Base-by-base conservation (phyloP, 2,329 filamentous ascomycete species). In the Cordyceps farinosa region DNA sequence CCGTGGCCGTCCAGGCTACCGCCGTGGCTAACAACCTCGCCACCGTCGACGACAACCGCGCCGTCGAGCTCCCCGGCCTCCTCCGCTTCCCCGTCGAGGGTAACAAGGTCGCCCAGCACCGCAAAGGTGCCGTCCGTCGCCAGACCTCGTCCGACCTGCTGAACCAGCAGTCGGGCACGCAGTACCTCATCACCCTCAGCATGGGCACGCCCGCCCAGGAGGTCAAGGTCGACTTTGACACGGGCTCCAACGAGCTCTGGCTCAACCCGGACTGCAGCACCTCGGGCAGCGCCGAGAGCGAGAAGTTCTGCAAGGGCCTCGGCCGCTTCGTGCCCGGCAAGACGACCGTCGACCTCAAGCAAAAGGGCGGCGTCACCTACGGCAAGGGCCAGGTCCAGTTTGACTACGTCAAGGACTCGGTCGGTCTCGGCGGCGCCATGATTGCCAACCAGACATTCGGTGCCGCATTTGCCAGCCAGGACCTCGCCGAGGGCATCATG, bases 161-260 rank as follows among this genome's bases (percentile, higher is more conserved):
- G 34, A 58, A 57, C 53, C 34, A 58, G 47, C 45, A 50, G 6
- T 6, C n/a, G 11, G 61, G 61, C 36, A 22, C 55, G 29, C 36
- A 42, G 40, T 63, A 63, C 77, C 32, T 58, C 36, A 63, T 63
- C 48, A 38, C 22, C 22, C 44, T 84, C 66, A 76, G 77, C 64
- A 80, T 86, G 55, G 84, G 84, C 53, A 84, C 78, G 3, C 84
- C 84, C 15, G 73, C 79, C 1, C 84, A 86, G 66, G 69, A 77
- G 2, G 78, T 85, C 57, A 82, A 77, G 62, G 81, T 84, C 11
- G 82, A 85, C 69, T 71, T 87, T 61, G 84, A 87, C 70, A 86
- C 84, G 0, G 83, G 84, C 52, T 86, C 83, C 10, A 85, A 84
- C 67, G 84, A 86, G 74, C 76, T 86, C 38, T 86, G 84, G 84